Evolutionary conservation across 768 basidiomycete genomes (phyloP).

Genomic region (Russula griseocarnosa): DNA sequence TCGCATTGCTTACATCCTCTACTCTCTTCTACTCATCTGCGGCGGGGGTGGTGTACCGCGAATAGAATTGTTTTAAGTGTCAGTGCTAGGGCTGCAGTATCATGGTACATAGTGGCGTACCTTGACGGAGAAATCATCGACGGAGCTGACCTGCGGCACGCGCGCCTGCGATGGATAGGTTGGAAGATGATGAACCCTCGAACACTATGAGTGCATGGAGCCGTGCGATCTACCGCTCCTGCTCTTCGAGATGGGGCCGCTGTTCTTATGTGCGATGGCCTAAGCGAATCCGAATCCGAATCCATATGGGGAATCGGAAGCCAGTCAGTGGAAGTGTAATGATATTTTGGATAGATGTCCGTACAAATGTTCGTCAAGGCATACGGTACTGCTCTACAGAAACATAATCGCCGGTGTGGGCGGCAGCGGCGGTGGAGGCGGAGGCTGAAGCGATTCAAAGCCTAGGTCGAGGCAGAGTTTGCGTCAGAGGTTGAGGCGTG

Average conservation of each 20-base stretch:
- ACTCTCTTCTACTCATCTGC: not conserved
- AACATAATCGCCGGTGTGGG: conserved; percentile 35
- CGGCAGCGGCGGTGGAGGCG: no score
- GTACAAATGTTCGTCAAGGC: conserved; percentile 74
- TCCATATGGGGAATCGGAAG: not conserved
- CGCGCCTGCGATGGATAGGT: conserved; percentile 32
- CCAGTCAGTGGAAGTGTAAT: no score
- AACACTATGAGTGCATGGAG: conserved; percentile 61
- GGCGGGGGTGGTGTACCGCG: no score
- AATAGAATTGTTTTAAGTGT: not conserved
- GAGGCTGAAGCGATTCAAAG: no score
- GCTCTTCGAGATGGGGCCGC: conserved; percentile 71
- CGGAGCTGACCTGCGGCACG: conserved; percentile 52
- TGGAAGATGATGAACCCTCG: conserved; percentile 57
- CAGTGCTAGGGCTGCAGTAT: not conserved
- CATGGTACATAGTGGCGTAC: conserved; percentile 35
- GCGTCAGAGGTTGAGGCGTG: no score
- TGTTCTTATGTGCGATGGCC: conserved; percentile 84
- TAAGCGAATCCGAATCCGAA: conserved; percentile 31
- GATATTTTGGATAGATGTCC: not conserved
- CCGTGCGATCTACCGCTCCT: conserved; percentile 73
- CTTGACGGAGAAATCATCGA: conserved; percentile 88
- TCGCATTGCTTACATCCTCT: not conserved
- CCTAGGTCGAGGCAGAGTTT: no score
- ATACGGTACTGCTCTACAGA: conserved; percentile 68